A percentile compares a stretch with the other conserved stretches of the same genome.
Evolutionary conservation across 78 protist species (phyloP).

Genomic region (Polysphondylium violaceum): DNA sequence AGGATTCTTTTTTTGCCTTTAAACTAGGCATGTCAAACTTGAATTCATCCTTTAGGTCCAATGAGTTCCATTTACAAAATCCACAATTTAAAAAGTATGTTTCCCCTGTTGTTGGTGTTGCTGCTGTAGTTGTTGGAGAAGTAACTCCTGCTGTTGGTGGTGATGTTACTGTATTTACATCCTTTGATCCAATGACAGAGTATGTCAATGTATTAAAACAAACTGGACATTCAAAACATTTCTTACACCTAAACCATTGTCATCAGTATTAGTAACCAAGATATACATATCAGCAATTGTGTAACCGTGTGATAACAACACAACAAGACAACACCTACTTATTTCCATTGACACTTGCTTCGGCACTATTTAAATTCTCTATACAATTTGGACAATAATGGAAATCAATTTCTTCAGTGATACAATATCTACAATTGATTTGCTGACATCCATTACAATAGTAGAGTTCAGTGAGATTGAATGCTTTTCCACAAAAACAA

Average conservation of each 20-base stretch:
- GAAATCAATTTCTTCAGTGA: conserved; percentile 50
- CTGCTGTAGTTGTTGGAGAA: conserved; percentile 43
- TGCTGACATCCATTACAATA: conserved; percentile 57
- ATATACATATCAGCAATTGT: not conserved
- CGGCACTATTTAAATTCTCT: conserved; percentile 29
- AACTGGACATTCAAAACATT: conserved; percentile 69
- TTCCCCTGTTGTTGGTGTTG: not conserved
- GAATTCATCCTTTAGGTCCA: not conserved
- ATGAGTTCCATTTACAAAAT: conserved; percentile 72
- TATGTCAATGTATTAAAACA: conserved; percentile 40
- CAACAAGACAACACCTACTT: conserved; percentile 15
- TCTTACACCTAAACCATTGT: conserved; percentile 39
- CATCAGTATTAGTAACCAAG: not conserved
- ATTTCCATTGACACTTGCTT: conserved; percentile 55
- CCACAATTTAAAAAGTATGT: conserved; percentile 53
- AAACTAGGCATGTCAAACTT: conserved; percentile 4
- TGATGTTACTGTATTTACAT: conserved; percentile 17
- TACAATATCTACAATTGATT: conserved; percentile 50
- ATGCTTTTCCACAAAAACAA: conserved; percentile 56
- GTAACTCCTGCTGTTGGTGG: not conserved
- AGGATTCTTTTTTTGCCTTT: not conserved
- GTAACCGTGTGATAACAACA: not conserved
- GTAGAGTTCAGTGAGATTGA: conserved; percentile 27
- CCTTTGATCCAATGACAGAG: no score
- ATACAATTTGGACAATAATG: conserved; percentile 67